Conservation (phyloP, 2,329 filamentous ascomycete genomes). For the Botrytis fabae region DNA sequence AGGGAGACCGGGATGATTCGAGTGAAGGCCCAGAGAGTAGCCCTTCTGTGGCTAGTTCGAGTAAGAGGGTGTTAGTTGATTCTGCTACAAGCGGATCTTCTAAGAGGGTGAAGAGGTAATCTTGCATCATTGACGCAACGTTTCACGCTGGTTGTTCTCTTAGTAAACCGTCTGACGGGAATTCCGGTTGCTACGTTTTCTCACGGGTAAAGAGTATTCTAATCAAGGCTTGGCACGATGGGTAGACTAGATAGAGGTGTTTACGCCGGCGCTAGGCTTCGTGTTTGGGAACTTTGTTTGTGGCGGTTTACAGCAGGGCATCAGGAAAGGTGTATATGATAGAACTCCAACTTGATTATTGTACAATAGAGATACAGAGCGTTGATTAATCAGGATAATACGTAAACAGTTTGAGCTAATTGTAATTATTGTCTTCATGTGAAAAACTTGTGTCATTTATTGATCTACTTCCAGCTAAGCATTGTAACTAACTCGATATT, state of each 20-base stretch:
- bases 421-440: not conserved
- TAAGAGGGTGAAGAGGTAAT: slow-evolving; percentile 4
- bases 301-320: not conserved
- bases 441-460: not conserved
- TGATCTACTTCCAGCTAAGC: not conserved
- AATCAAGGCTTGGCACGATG: not conserved
- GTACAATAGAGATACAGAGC: not conserved
- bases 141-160: not conserved
- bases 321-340: not conserved
- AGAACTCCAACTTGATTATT: not conserved
- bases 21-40: not conserved
- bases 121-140: not conserved
- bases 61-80: not conserved
- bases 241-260: not conserved
- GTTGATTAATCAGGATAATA: not conserved
- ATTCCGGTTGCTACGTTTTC: not conserved
- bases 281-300: not conserved
- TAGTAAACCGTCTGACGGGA: not conserved
- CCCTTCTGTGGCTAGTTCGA: not conserved
- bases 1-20: not conserved
- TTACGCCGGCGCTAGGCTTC: not conserved
- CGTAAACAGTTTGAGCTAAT: not conserved
- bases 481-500: not conserved
- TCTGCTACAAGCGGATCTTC: not conserved
- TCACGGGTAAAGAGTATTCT: not conserved